These are phyloP conservation scores for Ophioceras dolichostomum DNA, from an alignment of 2,329 filamentous ascomycete species.

Conservation along the genomic window DNA sequence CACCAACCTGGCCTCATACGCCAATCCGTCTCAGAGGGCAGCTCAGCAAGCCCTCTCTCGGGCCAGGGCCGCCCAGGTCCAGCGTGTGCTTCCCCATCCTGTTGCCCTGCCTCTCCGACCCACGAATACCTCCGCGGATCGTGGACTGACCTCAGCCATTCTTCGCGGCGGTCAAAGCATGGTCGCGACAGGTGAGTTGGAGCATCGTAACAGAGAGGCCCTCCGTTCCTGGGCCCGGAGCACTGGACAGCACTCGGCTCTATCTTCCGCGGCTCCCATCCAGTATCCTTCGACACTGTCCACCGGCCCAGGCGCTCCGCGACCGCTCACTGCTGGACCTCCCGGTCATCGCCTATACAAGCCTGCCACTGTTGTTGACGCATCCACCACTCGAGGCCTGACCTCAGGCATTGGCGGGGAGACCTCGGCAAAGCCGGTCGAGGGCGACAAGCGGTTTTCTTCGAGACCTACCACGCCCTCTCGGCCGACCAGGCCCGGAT, in stretches of 20 bases:
- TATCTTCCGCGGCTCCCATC: too few relatives aligned
- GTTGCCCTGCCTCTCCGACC: not conserved
- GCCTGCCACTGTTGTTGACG: too few relatives aligned
- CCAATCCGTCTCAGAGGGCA: constrained; percentile 39
- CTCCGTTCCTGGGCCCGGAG: not conserved
- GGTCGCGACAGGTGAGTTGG: not conserved
- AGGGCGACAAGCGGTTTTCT: too few relatives aligned
- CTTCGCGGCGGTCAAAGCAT: not conserved
- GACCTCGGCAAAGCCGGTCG: too few relatives aligned
- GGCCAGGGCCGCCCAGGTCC: constrained; percentile 6
- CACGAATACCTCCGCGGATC: not conserved
- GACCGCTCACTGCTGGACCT: constrained; percentile 40
- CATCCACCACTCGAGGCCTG: too few relatives aligned
- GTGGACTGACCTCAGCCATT: not conserved
- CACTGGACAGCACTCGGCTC: too few relatives aligned
- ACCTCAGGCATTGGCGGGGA: too few relatives aligned
- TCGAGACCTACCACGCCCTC: too few relatives aligned
- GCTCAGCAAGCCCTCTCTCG: constrained; percentile 31
- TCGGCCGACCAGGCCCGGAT: too few relatives aligned
- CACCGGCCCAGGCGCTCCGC: constrained; percentile 28
- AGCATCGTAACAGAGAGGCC: not conserved
- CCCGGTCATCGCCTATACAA: constrained; percentile 40
- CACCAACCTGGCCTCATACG: constrained; percentile 41
- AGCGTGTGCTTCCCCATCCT: not conserved
- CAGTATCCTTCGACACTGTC: constrained; percentile 11